Base-by-base conservation (phyloP, 176 grass and related monocot species). In the bread wheat (Triticum aestivum) region DNA sequence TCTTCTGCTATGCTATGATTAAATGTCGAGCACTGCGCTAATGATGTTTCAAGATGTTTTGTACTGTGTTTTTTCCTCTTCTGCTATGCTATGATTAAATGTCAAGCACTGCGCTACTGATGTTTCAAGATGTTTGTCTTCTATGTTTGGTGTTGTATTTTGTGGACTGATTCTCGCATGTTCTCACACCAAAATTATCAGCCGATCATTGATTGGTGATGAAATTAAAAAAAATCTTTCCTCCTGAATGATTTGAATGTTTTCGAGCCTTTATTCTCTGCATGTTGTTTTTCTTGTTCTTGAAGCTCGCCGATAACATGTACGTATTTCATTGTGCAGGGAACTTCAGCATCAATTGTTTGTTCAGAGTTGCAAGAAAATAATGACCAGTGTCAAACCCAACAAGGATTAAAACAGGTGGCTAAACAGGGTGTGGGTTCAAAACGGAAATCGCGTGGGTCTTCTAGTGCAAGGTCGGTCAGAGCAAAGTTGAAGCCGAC, bases 281-380 rank as follows among this genome's bases (percentile, higher is more conserved):
- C 58, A 33, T 85, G 11, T 24, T 79, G 23, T 5, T 23, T 65
- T 73, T 54, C 51, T 87, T 74, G 30, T 32, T 73, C 45, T 84
- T 87, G 32, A 45, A 34, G 20, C 63, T 61, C 63, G 3, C 62
- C 81, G 64, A 88, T 67, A 72, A 72, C 10, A 13, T 67, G 38
- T 52, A 47, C 39, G 35, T 90, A 26, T 81, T 87, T 84, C 64
- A 26, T 78, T 82, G 29, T 18, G 32, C 65, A 95, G 93, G 87
- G 65, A 39, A 81, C 78, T 82, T 68, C 70, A 87, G 42, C 72
- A 39, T 59, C 81, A 64, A 39, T 64, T 79, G 58, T 37, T 82
- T 72, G 34, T 59, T 29, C 76, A 59, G 86, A 76, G 63, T 23
- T 64, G 39, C 73, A 77, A 61, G 77, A 20, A 27, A 79, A 38